Base-by-base conservation (phyloP, 73 alveolate species). In the Tetrahymena malaccensis region DNA sequence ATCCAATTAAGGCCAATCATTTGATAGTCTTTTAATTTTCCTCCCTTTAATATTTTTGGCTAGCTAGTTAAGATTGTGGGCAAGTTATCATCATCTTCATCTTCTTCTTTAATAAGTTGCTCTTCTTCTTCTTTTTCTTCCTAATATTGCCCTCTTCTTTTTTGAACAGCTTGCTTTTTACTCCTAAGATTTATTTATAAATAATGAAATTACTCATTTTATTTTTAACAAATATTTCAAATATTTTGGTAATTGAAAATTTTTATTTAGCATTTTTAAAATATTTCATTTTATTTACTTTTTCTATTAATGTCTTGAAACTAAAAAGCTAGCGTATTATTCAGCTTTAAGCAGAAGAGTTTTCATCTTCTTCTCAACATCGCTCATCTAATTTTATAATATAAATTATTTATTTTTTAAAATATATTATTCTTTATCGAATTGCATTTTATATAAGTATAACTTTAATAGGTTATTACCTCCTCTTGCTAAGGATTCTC, bases 1-100 rank as follows among this genome's bases (percentile, higher is more conserved):
- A 99, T 97, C 99, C 99, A 99, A 96, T 99, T 99, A 33, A 99
- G 96, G 17, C 99, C 99, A 84, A 98, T 99, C 40, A 99, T 96
- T 96, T 99, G 99, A 96, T 99, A 99, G 94, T 96, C 97, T 44
- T 95, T 95, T 27, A 95, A 50, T 89, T 95, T 44, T 15, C 96
- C 97, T 43, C 95, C 97, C 22, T 95, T 85, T 55, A 95, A 56
- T 55, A 95, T 95, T 33, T 94, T 95, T 8, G 97, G 97, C 50
- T 95, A 43, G 35, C 85, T 43, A 5, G 56, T 84, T 31, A 95
- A 37, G 31, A 43, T 56, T 31, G 97, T 95, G 1, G 97, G 97
- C 15, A 43, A 35, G 55, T 95, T 94, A 95, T 95, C 97, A 17
- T 55, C 37, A 8, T 85, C 95, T 35, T 95, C 97, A 3, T 85